A percentile compares a stretch with the other conserved stretches of the same genome.
Conservation (phyloP, 257 asterid genomes). For the Eucommia ulmoides region DNA sequence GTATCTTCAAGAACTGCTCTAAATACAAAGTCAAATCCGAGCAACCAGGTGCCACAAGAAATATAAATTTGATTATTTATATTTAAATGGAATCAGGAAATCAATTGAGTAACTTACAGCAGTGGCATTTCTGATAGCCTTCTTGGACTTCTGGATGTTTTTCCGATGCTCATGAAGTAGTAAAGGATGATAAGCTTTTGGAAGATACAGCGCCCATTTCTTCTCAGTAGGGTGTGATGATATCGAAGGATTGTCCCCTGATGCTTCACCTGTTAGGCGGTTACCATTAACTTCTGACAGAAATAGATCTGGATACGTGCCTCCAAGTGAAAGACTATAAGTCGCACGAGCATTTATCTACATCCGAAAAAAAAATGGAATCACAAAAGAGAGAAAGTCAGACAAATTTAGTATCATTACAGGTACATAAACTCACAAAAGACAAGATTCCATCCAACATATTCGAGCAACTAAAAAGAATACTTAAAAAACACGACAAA, state of each 20-base stretch:
- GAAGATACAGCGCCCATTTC: conserved; percentile 76
- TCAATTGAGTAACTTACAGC: conserved; percentile 75
- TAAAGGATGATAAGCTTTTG: conserved; percentile 78
- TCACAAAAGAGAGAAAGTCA: too few species aligned
- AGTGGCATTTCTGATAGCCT: conserved; percentile 58
- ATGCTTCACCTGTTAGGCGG: conserved; percentile 19
- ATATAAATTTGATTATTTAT: too few species aligned
- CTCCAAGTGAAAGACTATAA: conserved; percentile 75
- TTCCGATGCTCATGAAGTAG: conserved; percentile 68
- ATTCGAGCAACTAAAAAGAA: too few species aligned
- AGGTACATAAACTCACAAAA: too few species aligned
- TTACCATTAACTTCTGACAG: conserved; percentile 41
- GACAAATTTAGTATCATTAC: too few species aligned
- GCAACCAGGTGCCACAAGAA: too few species aligned
- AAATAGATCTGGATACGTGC: conserved; percentile 72
- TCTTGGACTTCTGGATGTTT: conserved; percentile 55
- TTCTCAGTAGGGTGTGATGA: conserved; percentile 27
- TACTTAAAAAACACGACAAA: too few species aligned
- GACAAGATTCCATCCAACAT: too few species aligned
- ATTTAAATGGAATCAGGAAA: too few species aligned
- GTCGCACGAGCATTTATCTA: conserved; percentile 93
- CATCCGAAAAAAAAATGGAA: background rate
- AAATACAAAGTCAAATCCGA: too few species aligned
- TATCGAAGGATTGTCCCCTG: conserved; percentile 22
- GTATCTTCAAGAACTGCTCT: too few species aligned